A percentile compares a stretch with the other conserved stretches of the same genome.
Evolutionary conservation across 1,284 basidiomycete species (phyloP).

Genomic region (Coniferiporia sulphurascens): DNA sequence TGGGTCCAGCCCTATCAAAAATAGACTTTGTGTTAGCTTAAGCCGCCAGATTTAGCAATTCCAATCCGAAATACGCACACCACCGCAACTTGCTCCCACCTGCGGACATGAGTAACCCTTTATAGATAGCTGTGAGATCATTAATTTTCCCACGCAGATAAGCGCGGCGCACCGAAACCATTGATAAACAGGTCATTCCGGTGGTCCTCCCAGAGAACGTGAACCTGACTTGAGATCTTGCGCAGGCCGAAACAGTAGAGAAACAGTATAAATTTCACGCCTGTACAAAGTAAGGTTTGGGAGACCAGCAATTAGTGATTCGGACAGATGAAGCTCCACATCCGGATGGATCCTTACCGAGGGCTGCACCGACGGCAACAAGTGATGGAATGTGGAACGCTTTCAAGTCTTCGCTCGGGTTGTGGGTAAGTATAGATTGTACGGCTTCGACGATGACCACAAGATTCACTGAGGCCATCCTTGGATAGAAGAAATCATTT

Average conservation of each 20-base stretch:
- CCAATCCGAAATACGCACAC: conserved; percentile 49
- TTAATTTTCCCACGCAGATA: not conserved
- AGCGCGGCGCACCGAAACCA: conserved; percentile 49
- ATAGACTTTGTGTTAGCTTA: not conserved
- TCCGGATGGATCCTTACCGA: conserved; percentile 44
- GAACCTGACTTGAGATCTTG: conserved; percentile 82
- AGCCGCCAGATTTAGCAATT: not conserved
- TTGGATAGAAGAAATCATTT: conserved; percentile 1
- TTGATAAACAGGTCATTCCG: conserved; percentile 88
- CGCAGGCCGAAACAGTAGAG: conserved; percentile 82
- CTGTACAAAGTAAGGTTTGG: conserved; percentile 34
- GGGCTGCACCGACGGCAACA: conserved; percentile 76
- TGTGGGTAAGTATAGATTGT: conserved; percentile 60
- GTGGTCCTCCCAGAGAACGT: conserved; percentile 94
- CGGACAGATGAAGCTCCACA: no score
- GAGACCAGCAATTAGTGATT: no score
- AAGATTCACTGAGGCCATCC: conserved; percentile 80
- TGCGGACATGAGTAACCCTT: conserved; percentile 87
- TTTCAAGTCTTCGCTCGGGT: conserved; percentile 45
- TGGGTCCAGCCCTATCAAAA: conserved; percentile 64
- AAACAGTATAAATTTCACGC: conserved; percentile 83
- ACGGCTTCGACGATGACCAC: conserved; percentile 84
- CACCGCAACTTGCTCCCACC: conserved; percentile 84
- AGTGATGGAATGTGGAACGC: conserved; percentile 81
- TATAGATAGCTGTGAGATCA: conserved; percentile 26